Evolutionary conservation across 1,139 yeast species (phyloP).

Genomic region (Geotrichum cucujoidarum): DNA sequence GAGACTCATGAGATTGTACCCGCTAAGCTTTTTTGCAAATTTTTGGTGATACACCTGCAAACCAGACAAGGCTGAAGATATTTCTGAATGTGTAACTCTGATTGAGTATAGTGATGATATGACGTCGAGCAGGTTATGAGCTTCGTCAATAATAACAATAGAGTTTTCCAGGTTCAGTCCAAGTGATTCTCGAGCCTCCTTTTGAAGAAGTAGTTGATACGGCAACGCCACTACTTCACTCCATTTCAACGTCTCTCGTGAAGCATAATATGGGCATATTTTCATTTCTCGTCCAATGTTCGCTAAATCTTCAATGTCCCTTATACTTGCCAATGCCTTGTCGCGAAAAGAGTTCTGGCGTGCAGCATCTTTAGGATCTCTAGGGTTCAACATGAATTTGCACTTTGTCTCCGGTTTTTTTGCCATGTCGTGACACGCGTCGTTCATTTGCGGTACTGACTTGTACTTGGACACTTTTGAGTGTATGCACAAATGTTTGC

Average conservation of each 20-base stretch:
- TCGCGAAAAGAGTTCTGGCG: conserved; percentile 52
- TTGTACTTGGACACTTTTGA: conserved; percentile 49
- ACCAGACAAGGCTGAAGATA: conserved; percentile 43
- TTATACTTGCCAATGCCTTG: conserved; percentile 52
- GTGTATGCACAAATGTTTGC: conserved; percentile 81
- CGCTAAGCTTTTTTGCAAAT: conserved; percentile 58
- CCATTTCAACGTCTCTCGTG: conserved; percentile 40
- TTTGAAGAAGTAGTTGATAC: conserved; percentile 70
- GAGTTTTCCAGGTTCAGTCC: conserved; percentile 58
- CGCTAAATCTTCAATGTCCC: conserved; percentile 80
- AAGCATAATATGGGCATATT: conserved; percentile 80
- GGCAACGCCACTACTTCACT: conserved; percentile 82
- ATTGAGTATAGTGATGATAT: conserved; percentile 67
- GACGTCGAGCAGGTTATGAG: conserved; percentile 81
- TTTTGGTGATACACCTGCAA: conserved; percentile 53
- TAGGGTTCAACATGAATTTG: conserved; percentile 42
- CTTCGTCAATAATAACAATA: conserved; percentile 83
- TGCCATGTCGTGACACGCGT: conserved; percentile 74
- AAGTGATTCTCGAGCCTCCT: conserved; percentile 55
- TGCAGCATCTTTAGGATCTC: conserved; percentile 35
- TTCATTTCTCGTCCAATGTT: conserved; percentile 52
- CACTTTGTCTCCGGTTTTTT: conserved; percentile 45
- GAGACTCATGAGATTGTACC: conserved; percentile 70
- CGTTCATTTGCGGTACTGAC: conserved; percentile 61
- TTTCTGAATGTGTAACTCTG: conserved; percentile 48